Conservation (phyloP, 1,284 basidiomycete genomes). For the Marasmius sp. region DNA sequence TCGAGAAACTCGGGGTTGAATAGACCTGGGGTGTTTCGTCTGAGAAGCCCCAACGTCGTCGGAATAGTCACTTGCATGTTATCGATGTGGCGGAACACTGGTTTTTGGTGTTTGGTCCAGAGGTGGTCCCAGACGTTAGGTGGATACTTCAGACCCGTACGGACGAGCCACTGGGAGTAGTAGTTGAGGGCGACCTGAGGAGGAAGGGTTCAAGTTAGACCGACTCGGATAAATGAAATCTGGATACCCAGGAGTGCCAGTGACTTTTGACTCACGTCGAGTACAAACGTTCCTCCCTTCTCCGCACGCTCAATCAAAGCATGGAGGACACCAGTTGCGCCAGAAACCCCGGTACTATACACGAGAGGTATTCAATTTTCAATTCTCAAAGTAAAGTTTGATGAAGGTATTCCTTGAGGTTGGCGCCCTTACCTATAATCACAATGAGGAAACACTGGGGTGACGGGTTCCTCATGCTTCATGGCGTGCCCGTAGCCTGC, state of each 20-base stretch:
- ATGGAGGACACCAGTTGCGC: constrained; percentile 9
- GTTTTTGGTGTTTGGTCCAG: constrained; percentile 14
- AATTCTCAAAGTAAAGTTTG: neutral
- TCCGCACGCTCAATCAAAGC: constrained; percentile 9
- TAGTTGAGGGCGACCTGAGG: constrained; percentile 7
- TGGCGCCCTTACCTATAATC: constrained; percentile 10
- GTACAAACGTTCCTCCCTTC: constrained; percentile 10
- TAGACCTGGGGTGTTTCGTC: constrained; percentile 11
- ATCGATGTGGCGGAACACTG: constrained; percentile 14
- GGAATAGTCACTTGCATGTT: constrained; percentile 17
- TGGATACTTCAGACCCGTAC: neutral
- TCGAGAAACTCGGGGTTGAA: constrained; percentile 21
- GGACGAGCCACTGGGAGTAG: constrained; percentile 10
- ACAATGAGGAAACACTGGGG: constrained; percentile 14
- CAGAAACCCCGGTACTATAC: constrained; percentile 9
- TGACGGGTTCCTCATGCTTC: constrained; percentile 14
- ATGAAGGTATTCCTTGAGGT: constrained; percentile 8
- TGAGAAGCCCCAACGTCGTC: constrained; percentile 9
- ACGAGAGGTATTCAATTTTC: too few relatives aligned
- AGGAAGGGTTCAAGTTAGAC: neutral
- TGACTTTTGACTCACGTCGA: neutral
- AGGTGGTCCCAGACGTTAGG: constrained; percentile 19
- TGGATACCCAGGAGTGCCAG: neutral
- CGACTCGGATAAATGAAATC: neutral
- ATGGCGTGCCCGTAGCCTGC: constrained; percentile 7